A percentile compares a stretch with the other conserved stretches of the same genome.
Evolutionary conservation across 441 rosid species (phyloP).

Genomic region (Jatropha podagrica): DNA sequence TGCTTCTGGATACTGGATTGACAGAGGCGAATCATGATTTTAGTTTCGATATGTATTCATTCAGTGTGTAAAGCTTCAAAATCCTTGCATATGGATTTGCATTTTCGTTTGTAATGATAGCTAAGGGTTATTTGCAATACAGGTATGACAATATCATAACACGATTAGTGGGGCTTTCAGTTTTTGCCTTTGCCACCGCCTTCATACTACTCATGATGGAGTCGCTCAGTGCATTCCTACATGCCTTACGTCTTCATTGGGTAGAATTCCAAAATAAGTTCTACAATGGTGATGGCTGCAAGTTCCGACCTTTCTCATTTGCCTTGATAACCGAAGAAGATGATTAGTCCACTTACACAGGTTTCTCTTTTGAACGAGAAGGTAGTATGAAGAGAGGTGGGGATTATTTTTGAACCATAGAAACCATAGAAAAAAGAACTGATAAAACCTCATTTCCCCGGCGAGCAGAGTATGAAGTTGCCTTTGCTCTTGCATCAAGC

Average conservation of each 20-base stretch:
- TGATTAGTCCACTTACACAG: constrained; percentile 40
- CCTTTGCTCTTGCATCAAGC: constrained; percentile 18
- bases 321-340: constrained; percentile 65
- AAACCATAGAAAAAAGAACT: constrained; percentile 19
- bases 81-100: neutral
- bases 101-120: constrained; percentile 1
- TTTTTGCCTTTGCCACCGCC: constrained; percentile 93
- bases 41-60: neutral
- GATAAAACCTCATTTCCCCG: constrained; percentile 2
- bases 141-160: constrained; percentile 85
- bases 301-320: constrained; percentile 91
- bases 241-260: constrained; percentile 99
- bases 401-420: constrained; percentile 7
- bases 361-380: constrained; percentile 19
- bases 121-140: constrained; percentile 16
- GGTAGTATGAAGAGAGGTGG: constrained; percentile 20
- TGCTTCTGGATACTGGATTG: neutral
- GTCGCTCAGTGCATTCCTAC: constrained; percentile 95
- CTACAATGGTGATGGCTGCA: constrained; percentile 96
- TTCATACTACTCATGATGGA: constrained; percentile 98
- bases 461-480: constrained; percentile 19
- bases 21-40: neutral
- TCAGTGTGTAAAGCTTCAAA: neutral
- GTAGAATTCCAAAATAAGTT: constrained; percentile 94
- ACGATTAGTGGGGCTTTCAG: constrained; percentile 76